Percentiles rank a stretch among this genome's conserved stretches.
Evolutionary conservation across 352 stramenopile genomes (phyloP).

Genomic region (Phytophthora europaea): DNA sequence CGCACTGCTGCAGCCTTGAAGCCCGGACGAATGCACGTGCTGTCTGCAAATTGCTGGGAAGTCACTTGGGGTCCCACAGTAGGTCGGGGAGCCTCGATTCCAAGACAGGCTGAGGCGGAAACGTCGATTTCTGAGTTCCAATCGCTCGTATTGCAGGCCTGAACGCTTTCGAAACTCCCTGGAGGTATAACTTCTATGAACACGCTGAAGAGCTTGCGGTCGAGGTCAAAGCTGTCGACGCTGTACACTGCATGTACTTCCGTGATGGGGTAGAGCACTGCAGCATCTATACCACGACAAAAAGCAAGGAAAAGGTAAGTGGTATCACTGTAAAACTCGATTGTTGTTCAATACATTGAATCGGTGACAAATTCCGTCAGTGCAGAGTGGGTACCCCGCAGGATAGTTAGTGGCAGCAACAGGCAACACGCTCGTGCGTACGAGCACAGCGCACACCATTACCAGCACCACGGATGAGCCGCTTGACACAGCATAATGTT

Average conservation of each 20-base stretch:
- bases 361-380: slow-evolving; percentile 36
- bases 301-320: too few relatives aligned
- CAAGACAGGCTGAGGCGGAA: slow-evolving; percentile 10
- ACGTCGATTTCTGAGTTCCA: neutral
- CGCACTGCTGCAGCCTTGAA: neutral
- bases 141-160: slow-evolving; percentile 27
- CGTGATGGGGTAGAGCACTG: slow-evolving; percentile 35
- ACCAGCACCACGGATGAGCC: slow-evolving; percentile 24
- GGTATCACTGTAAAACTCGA: neutral
- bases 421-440: slow-evolving; percentile 28
- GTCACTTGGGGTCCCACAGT: neutral
- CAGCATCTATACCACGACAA: slow-evolving; percentile 36
- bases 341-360: slow-evolving; percentile 13
- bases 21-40: slow-evolving; percentile 2
- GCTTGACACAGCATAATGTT: slow-evolving; percentile 15
- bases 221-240: slow-evolving; percentile 35
- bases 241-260: slow-evolving; percentile 24
- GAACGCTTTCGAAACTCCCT: slow-evolving; percentile 33
- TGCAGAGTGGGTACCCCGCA: slow-evolving; percentile 20
- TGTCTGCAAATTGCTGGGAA: slow-evolving; percentile 7
- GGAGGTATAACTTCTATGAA: slow-evolving; percentile 16
- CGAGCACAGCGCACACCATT: slow-evolving; percentile 29
- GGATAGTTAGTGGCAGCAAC: slow-evolving; percentile 16
- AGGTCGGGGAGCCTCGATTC: neutral
- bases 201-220: slow-evolving; percentile 29